Conservation (phyloP, 1,284 basidiomycete species). For the Peniophora sp. region DNA sequence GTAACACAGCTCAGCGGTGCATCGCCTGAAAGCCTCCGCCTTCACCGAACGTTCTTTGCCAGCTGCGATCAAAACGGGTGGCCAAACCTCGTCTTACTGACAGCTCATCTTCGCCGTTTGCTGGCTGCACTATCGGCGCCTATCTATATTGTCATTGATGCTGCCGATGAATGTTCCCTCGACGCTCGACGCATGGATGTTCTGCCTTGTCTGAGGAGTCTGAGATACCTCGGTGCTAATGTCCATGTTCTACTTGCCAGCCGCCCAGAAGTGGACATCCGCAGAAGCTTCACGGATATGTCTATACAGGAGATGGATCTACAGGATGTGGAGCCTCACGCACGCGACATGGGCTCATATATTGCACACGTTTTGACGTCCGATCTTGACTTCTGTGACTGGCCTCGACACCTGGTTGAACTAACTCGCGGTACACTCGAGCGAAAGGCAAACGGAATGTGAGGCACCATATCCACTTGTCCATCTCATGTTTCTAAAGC, state of each 20-base stretch:
- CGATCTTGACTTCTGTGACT: neutral
- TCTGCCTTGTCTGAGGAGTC: neutral
- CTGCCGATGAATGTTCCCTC: conserved; percentile 1
- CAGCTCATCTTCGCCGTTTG: neutral
- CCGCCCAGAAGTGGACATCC: neutral
- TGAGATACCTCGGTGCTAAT: neutral
- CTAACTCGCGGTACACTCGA: neutral
- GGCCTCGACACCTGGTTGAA: neutral
- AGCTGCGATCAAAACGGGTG: neutral
- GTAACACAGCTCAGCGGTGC: neutral
- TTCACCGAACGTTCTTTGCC: too few relatives aligned
- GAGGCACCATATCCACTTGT: neutral
- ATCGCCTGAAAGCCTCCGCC: too few relatives aligned
- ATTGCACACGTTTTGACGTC: neutral
- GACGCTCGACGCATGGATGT: neutral
- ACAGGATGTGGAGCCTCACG: neutral
- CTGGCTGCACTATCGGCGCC: neutral
- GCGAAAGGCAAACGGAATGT: neutral
- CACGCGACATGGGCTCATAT: neutral
- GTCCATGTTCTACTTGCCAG: neutral
- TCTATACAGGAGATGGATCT: neutral
- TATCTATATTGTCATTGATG: neutral
- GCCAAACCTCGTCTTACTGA: neutral
- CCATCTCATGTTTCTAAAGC: neutral
- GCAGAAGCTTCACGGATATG: too few relatives aligned